These are phyloP conservation scores for Fistulinella staudtii DNA, from an alignment of 1,284 basidiomycete genomes.

Conservation along the genomic window DNA sequence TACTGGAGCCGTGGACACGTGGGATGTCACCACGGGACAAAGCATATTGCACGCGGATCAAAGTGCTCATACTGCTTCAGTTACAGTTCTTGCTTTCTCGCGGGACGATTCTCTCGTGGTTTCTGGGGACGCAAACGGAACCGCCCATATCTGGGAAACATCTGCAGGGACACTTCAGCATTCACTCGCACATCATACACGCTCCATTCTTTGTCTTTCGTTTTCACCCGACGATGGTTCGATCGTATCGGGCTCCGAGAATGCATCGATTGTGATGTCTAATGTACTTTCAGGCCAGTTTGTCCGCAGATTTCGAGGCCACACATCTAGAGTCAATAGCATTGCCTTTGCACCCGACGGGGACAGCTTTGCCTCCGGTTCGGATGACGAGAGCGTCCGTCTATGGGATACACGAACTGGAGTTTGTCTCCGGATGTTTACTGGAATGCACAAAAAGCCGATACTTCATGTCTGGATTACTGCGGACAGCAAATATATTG, in stretches of 20 bases:
- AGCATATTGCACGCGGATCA: slow-evolving; percentile 1
- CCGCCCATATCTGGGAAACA: slow-evolving; percentile 14
- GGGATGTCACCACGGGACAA: slow-evolving; percentile 22
- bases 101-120: slow-evolving; percentile 9
- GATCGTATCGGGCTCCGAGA: slow-evolving; percentile 23
- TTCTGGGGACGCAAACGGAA: slow-evolving; percentile 16
- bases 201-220: slow-evolving; percentile 8
- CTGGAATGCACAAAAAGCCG: slow-evolving; percentile 13
- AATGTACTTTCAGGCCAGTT: slow-evolving; percentile 8
- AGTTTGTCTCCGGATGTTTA: slow-evolving; percentile 14
- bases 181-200: slow-evolving; percentile 10
- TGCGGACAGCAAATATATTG: slow-evolving; percentile 14
- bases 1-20: slow-evolving; percentile 17
- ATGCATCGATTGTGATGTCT: slow-evolving; percentile 15
- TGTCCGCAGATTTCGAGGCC: slow-evolving; percentile 9
- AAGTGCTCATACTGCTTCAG: slow-evolving; percentile 4
- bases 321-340: slow-evolving; percentile 11
- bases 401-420: slow-evolving; percentile 24
- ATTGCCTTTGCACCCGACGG: slow-evolving; percentile 21
- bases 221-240: slow-evolving; percentile 13
- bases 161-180: slow-evolving; percentile 2
- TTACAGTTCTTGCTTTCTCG: slow-evolving; percentile 14
- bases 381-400: slow-evolving; percentile 18
- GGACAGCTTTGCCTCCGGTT: slow-evolving; percentile 18
- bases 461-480: slow-evolving; percentile 19